Percentiles rank a stretch among this genome's conserved stretches.
phyloP scores from a whole-genome alignment of 192 early-diverging fungal genomes.

The Umbelopsis sp. region DNA sequence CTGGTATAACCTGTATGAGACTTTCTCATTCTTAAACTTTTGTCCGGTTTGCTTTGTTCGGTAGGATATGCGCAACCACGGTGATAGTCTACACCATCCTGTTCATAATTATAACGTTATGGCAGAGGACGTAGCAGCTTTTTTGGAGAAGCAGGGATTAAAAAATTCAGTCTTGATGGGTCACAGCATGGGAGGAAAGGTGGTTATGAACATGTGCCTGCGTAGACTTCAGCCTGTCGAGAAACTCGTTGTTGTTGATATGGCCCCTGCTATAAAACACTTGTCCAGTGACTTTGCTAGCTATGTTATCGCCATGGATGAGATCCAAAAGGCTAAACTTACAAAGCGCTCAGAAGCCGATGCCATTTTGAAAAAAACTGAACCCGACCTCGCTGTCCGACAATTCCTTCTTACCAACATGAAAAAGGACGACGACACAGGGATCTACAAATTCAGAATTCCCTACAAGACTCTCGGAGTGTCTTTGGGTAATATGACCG shows the following conservation, averaged over 20 bases:
- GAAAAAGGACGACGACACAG: slow-evolving; percentile 50
- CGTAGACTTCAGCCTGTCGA: slow-evolving; percentile 48
- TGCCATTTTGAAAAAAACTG: slow-evolving; percentile 49
- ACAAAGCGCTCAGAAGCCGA: slow-evolving; percentile 65
- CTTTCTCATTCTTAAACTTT: no score
- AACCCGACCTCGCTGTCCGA: slow-evolving; percentile 57
- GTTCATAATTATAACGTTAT: slow-evolving; percentile 77
- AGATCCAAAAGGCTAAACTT: slow-evolving; percentile 52
- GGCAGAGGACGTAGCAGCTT: slow-evolving; percentile 74
- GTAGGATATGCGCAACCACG: slow-evolving; percentile 96
- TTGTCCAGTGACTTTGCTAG: slow-evolving; percentile 56
- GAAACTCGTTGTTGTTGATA: slow-evolving; percentile 73
- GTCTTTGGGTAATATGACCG: slow-evolving; percentile 53
- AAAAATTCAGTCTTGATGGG: slow-evolving; percentile 70
- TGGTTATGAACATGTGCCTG: slow-evolving; percentile 71
- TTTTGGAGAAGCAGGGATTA: slow-evolving; percentile 63
- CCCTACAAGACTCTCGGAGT: slow-evolving; percentile 71
- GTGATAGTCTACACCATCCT: slow-evolving; percentile 74
- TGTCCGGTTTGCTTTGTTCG: background rate
- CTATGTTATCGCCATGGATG: slow-evolving; percentile 60
- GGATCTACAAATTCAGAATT: slow-evolving; percentile 66
- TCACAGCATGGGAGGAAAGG: slow-evolving; percentile 92
- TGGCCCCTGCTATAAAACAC: slow-evolving; percentile 54
- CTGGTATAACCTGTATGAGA: no score
- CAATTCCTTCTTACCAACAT: slow-evolving; percentile 94